phyloP scores from a whole-genome alignment of 2,329 filamentous ascomycete genomes.

The Pseudogymnoascus sp. region DNA sequence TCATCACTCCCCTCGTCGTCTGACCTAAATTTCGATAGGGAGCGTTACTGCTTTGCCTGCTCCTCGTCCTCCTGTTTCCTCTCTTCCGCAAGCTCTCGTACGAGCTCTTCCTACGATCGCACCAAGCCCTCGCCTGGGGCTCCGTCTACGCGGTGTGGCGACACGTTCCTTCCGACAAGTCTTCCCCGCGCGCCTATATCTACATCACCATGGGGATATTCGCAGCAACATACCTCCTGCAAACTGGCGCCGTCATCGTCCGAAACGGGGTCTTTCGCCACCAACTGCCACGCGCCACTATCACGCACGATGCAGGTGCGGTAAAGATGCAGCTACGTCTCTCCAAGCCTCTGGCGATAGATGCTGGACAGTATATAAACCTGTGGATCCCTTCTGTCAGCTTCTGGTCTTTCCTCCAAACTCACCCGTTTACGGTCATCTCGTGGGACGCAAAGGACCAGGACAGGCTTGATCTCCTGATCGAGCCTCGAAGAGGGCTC shows the following conservation, averaged over 20 bases:
- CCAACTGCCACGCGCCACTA: not conserved
- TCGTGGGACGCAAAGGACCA: slow-evolving; percentile 18
- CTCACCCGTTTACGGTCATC: slow-evolving; percentile 1
- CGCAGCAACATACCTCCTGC: slow-evolving; percentile 8
- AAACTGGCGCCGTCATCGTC: slow-evolving; percentile 12
- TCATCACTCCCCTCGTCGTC: not conserved
- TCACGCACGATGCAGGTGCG: slow-evolving; percentile 8
- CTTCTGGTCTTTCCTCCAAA: not conserved
- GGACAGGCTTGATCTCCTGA: slow-evolving; percentile 25
- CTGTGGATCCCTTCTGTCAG: not conserved
- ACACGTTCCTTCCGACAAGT: slow-evolving; percentile 8
- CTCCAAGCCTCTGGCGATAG: slow-evolving; percentile 14
- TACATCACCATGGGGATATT: slow-evolving; percentile 13
- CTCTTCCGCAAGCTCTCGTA: slow-evolving; percentile 14
- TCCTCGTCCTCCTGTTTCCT: slow-evolving; percentile 12
- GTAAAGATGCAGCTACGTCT: slow-evolving; percentile 12
- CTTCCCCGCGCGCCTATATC: slow-evolving; percentile 14
- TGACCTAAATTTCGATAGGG: not conserved
- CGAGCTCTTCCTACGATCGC: not conserved
- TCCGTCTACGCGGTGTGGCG: no score
- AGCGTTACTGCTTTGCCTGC: not conserved
- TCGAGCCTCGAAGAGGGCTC: slow-evolving; percentile 24
- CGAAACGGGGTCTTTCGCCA: slow-evolving; percentile 15
- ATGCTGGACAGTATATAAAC: slow-evolving; percentile 16
- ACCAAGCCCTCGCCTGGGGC: no score